Base-by-base conservation (phyloP, 352 stramenopile genomes). In the Peronospora belbahrii region DNA sequence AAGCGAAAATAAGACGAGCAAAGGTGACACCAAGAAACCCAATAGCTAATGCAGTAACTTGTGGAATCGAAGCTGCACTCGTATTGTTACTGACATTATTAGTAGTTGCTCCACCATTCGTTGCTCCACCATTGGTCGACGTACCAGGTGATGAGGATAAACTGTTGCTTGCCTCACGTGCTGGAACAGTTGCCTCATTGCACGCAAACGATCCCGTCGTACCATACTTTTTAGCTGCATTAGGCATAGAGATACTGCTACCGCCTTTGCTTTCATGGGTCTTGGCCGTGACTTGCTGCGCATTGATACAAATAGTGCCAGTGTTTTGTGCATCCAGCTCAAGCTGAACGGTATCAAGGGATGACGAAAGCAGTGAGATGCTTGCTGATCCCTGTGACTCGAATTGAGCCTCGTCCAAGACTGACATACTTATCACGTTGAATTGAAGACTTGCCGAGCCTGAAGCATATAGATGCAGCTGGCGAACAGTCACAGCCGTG, bases 201-300 rank as follows among this genome's bases (percentile, higher is more conserved):
- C 62, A 72, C 6, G 46, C 13, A 4, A 43, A 19, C 18, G 52
- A 43, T 8, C 62, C 62, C 0, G 58, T 68, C 9, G 58, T 53
- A 10, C 22, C 36, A 43, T 63, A 50, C 50, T 68, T 68, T 47
- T 25, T 53, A 33, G 47, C 38, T 2, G 62, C 49, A 17, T 66
- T 65, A 22, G 62, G 62, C 46, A 72, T 54, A 11, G 62, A 72
- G 25, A 72, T 64, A 9, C 35, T 42, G 28, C 58, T 68, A 7
- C 34, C 35, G 6, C 34, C 35, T 14, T 60, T 18, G 7, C 51
- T 49, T 14, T 68, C 38, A 23, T 63, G 59, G 31, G 50, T 56
- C 19, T 30, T 45, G 15, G 48, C 43, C 19, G 47, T 64, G 20
- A 67, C 50, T 9, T 50, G 27, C 18, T 46, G 3, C 10, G 48